Conservation (phyloP, 2,329 filamentous ascomycete genomes). For the Trichothecium sympodiale region DNA sequence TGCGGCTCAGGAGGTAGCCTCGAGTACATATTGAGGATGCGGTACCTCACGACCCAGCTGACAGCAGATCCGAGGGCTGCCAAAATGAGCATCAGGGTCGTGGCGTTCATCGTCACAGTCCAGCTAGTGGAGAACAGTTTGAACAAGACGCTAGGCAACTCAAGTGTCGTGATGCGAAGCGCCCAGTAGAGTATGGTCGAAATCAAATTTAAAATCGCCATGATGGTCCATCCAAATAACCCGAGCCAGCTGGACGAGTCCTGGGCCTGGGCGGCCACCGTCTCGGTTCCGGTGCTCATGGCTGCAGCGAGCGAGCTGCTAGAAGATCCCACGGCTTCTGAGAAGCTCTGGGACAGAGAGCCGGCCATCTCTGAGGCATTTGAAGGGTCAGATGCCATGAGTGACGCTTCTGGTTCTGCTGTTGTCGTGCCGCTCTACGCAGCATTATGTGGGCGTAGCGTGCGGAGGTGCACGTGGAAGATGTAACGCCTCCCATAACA, state of each 20-base stretch:
- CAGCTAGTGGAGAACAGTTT: constrained; percentile 82
- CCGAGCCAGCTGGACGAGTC: constrained; percentile 45
- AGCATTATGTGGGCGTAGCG: constrained; percentile 21
- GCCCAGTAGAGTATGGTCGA: constrained; percentile 62
- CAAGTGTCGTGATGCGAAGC: constrained; percentile 78
- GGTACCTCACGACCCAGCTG: constrained; percentile 90
- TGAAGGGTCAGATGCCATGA: constrained; percentile 30
- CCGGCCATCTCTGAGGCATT: constrained; percentile 22
- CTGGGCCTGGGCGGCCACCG: constrained; percentile 19
- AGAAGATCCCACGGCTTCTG: constrained; percentile 18
- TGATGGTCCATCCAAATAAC: constrained; percentile 41
- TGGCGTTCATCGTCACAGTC: constrained; percentile 98
- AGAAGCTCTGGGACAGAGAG: constrained; percentile 20
- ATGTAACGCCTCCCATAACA: constrained; percentile 7
- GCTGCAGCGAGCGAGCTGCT: constrained; percentile 22
- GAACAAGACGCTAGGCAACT: constrained; percentile 80
- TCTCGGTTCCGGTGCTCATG: constrained; percentile 22
- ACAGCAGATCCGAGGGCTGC: constrained; percentile 69
- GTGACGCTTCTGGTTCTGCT: constrained; percentile 15
- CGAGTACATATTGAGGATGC: constrained; percentile 94
- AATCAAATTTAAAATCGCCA: constrained; percentile 42
- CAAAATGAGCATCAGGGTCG: constrained; percentile 78
- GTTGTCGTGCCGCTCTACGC: constrained; percentile 13
- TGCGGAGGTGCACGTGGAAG: constrained; percentile 12
- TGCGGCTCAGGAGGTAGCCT: constrained; percentile 88